Percentiles rank a stretch among this genome's conserved stretches.
phyloP scores from a whole-genome alignment of 1,284 basidiomycete species.

The Sanghuangporus sanghuang region DNA sequence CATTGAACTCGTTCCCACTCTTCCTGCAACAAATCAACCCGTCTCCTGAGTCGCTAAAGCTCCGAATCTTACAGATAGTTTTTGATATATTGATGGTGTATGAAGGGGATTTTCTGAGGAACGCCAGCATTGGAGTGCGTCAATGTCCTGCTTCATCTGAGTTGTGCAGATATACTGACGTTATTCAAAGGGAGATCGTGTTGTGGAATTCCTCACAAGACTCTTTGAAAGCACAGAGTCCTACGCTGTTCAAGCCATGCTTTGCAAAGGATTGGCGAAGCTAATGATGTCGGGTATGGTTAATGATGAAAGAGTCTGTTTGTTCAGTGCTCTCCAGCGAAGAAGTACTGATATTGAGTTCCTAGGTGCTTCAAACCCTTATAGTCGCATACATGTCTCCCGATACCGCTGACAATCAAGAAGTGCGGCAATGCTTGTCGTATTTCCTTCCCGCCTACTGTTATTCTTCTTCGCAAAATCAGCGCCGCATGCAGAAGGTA shows the following conservation, averaged over 20 bases:
- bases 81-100: constrained; percentile 93
- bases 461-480: constrained; percentile 12
- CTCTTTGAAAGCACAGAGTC: constrained; percentile 73
- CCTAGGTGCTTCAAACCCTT: constrained; percentile 15
- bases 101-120: constrained; percentile 69
- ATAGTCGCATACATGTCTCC: constrained; percentile 18
- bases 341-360: not conserved
- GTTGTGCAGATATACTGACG: not conserved
- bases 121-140: constrained; percentile 47
- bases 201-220: constrained; percentile 73
- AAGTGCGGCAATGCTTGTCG: constrained; percentile 17
- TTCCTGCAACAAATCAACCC: constrained; percentile 84
- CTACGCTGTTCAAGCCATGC: constrained; percentile 71
- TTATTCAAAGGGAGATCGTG: constrained; percentile 53
- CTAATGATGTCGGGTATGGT: constrained; percentile 85
- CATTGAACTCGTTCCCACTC: constrained; percentile 84
- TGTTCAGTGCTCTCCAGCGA: not conserved
- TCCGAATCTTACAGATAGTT: constrained; percentile 80
- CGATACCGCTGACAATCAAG: constrained; percentile 12
- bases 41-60: constrained; percentile 73
- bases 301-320: constrained; percentile 61
- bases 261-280: constrained; percentile 86
- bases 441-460: constrained; percentile 18
- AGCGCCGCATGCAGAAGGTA: constrained; percentile 15
- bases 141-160: not conserved